Conservation (phyloP, 1,139 yeast species). For the Pichia sp. region DNA sequence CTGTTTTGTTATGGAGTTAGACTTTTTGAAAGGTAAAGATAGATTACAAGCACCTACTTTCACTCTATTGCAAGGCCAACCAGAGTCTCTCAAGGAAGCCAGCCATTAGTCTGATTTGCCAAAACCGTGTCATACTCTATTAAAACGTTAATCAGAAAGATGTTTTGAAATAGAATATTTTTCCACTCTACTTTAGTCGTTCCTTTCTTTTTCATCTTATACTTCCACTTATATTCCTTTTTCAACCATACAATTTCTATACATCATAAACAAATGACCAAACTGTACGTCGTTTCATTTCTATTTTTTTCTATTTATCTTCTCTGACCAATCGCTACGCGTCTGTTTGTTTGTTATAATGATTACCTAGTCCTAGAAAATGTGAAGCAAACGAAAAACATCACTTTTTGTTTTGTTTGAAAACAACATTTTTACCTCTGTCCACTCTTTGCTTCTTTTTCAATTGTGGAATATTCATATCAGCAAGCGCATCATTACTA, state of each 20-base stretch:
- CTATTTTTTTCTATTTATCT: no score
- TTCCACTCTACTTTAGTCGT: background rate
- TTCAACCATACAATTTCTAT: background rate
- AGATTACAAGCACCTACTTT: slow-evolving; percentile 79
- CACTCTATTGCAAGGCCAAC: slow-evolving; percentile 83
- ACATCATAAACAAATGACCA: background rate
- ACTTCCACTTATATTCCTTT: background rate
- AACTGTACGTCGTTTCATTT: background rate
- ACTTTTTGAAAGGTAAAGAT: slow-evolving; percentile 90
- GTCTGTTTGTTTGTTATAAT: no score
- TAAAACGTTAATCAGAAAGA: background rate
- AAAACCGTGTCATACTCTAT: background rate
- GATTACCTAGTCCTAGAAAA: no score
- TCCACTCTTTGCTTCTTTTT: slow-evolving; percentile 28
- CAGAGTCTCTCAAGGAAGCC: slow-evolving; percentile 37
- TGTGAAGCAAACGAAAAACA: no score
- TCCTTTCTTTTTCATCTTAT: background rate
- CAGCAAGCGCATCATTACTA: slow-evolving; percentile 31
- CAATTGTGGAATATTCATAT: slow-evolving; percentile 22
- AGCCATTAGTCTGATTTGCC: background rate
- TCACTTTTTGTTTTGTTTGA: slow-evolving; percentile 18
- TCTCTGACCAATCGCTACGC: no score
- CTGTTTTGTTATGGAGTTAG: slow-evolving; percentile 87
- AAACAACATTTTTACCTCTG: slow-evolving; percentile 28
- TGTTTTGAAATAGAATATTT: background rate